Evolutionary conservation across 441 rosid genomes (phyloP).

Genomic region (Raphanus hybrid): DNA sequence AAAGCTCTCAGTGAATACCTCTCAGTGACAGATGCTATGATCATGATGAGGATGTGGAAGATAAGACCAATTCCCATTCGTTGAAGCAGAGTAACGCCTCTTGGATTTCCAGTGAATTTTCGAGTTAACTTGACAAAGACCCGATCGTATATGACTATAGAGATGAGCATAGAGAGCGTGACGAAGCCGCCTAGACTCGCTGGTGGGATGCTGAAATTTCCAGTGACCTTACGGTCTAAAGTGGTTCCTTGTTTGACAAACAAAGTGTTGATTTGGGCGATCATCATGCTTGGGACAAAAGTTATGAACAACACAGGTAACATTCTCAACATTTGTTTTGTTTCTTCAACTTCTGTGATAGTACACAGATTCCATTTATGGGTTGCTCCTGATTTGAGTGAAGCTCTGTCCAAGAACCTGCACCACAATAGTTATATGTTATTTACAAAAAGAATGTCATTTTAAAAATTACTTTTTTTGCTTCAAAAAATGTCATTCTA

Average conservation of each 20-base stretch:
- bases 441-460: too few species aligned
- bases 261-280: background rate
- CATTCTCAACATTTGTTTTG: slow-evolving; percentile 1
- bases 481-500: too few species aligned
- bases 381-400: background rate
- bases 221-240: background rate
- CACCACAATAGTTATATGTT: background rate
- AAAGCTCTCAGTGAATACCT: background rate
- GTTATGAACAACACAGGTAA: background rate
- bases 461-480: too few species aligned
- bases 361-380: background rate
- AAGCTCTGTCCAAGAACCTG: background rate
- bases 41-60: too few species aligned
- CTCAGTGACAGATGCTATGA: too few species aligned
- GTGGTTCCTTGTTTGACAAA: slow-evolving; percentile 3
- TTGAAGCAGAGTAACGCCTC: too few species aligned
- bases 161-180: background rate
- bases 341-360: background rate
- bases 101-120: background rate
- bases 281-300: slow-evolving; percentile 4
- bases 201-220: background rate
- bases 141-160: background rate
- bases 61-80: too few species aligned
- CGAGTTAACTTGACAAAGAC: background rate
- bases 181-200: slow-evolving; percentile 1